Base-by-base conservation (phyloP, 148 eudicot species). In the Rhododendron griersonianum region DNA sequence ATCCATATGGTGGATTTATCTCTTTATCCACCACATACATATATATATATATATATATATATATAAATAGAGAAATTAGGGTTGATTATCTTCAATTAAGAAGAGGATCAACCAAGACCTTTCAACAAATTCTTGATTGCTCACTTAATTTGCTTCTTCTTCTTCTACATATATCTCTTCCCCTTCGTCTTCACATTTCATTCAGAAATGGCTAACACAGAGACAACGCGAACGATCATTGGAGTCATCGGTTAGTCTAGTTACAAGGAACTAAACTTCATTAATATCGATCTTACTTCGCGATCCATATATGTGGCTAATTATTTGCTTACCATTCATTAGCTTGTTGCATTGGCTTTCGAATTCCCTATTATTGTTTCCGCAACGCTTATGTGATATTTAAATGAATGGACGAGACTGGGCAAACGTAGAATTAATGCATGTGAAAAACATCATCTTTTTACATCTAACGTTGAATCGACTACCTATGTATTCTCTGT, bases 201-300 rank as follows among this genome's bases (percentile, higher is more conserved):
- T 50, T 55, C 67, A 55, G n/a, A 81, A 44, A 81, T 81, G 84
- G 71, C 2, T 4, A 73, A 80, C 13, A 7, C 0, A 50, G 65
- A 51, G 23, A 28, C 67, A 30, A 2, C 28, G 15, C 41, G 85
- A 21, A 71, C 63, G 1, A 16, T 48, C 10, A 11, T 84, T 13
- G 85, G 85, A 71, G 19, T 84, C 35, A 50, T 69, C 18, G 85
- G 85, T 84, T 45, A 25, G 85, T 67, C n/a, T 7, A 63, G 28
- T 44, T 57, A 53, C 45, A 9, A 81, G 48, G 11, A n/a, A 28
- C 14, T 67, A 67, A 63, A 39, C n/a, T 48, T 21, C 11, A 11
- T 39, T 59, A 45, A 6, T 23, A 2, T 19, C 14, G 8, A 11
- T 35, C 25, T 55, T 48, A 81, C 30, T n/a, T 55, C 48, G 37